Percentiles rank a stretch among this genome's conserved stretches.
Conservation (phyloP, 129 eudicot genomes). For the Deinandra increscens region DNA sequence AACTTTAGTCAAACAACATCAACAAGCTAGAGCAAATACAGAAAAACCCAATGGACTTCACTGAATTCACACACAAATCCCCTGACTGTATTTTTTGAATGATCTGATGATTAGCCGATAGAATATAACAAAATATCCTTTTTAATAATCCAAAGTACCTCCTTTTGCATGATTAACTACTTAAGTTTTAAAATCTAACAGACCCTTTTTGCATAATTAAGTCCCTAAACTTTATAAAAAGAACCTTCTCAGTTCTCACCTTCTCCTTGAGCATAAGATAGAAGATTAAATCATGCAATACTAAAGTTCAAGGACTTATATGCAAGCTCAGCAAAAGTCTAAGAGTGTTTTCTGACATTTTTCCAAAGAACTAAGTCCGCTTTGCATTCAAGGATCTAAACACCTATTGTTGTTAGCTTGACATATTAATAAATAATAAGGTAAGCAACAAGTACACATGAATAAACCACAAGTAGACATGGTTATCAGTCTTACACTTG, state of each 20-base stretch:
- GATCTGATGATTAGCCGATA: not conserved
- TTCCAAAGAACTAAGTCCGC: not conserved
- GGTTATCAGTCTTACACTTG: constrained; percentile 65
- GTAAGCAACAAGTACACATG: constrained; percentile 21
- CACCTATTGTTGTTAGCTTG: not conserved
- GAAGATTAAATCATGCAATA: not conserved
- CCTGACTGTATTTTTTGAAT: not conserved
- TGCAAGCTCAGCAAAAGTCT: not conserved
- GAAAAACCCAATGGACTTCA: not conserved
- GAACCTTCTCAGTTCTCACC: not conserved
- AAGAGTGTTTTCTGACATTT: not conserved
- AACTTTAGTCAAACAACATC: constrained; percentile 6
- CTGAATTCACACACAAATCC: not conserved
- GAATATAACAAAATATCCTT: not conserved
- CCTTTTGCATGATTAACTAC: not conserved
- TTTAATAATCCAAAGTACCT: not conserved
- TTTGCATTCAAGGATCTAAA: constrained; percentile 12
- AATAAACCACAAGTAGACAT: constrained; percentile 24
- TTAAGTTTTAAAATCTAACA: not conserved
- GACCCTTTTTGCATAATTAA: not conserved
- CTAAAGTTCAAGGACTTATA: not conserved
- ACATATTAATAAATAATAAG: constrained; percentile 8
- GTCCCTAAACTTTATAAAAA: not conserved
- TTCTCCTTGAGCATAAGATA: not conserved
- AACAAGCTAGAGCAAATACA: not conserved